Conservation (phyloP, 2,329 filamentous ascomycete genomes). For the Colletotrichum camelliae region DNA sequence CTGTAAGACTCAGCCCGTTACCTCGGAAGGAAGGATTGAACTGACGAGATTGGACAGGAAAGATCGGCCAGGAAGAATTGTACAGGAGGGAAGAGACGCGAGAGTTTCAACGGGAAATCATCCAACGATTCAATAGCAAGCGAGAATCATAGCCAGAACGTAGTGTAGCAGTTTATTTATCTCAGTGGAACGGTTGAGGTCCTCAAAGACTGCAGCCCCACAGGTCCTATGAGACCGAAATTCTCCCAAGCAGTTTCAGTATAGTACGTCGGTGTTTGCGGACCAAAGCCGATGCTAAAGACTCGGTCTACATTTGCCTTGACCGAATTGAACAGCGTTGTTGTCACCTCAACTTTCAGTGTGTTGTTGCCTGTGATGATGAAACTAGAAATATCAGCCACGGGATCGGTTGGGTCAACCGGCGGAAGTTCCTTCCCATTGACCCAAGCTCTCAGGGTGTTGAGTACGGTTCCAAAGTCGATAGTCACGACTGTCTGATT, state of each 20-base stretch:
- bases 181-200: background rate
- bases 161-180: background rate
- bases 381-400: background rate
- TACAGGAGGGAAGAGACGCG: background rate
- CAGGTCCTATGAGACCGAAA: background rate
- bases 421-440: background rate
- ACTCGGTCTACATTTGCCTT: background rate
- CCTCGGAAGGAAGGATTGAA: background rate
- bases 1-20: background rate
- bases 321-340: background rate
- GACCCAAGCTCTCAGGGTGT: background rate
- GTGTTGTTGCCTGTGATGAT: background rate
- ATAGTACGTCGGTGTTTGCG: background rate
- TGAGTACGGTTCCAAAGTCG: background rate
- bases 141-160: background rate
- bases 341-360: background rate
- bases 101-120: background rate
- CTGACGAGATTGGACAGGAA: background rate
- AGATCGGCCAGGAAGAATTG: no score
- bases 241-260: background rate
- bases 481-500: background rate
- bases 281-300: background rate
- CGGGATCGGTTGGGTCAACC: background rate
- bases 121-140: background rate
- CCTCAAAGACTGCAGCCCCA: background rate